Percentiles rank a stretch among this genome's conserved stretches.
Conservation (phyloP, 345 rosid species). For the Cardamine occulta region DNA sequence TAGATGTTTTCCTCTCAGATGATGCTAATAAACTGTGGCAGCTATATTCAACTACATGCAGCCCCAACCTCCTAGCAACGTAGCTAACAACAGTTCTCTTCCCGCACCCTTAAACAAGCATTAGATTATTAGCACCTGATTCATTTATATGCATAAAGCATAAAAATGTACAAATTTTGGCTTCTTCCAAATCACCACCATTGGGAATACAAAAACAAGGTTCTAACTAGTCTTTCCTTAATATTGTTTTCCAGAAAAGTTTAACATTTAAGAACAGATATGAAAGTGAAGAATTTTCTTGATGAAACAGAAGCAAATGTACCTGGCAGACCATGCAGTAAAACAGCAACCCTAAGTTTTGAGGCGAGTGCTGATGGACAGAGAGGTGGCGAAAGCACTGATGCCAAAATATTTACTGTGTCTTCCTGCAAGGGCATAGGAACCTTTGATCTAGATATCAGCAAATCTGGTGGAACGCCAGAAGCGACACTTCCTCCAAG, state of each 20-base stretch:
- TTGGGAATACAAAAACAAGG: constrained; percentile 5
- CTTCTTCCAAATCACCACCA: neutral
- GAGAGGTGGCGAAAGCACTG: constrained; percentile 77
- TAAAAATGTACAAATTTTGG: neutral
- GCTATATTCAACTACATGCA: constrained; percentile 93
- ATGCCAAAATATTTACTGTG: constrained; percentile 66
- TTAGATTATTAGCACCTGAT: constrained; percentile 8
- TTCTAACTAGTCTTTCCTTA: constrained; percentile 5
- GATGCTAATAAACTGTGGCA: constrained; percentile 79
- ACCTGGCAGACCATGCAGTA: constrained; percentile 81
- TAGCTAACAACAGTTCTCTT: constrained; percentile 86
- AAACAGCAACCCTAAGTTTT: constrained; percentile 88
- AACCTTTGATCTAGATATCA: constrained; percentile 56
- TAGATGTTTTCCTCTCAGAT: constrained; percentile 74
- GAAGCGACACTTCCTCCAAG: constrained; percentile 86
- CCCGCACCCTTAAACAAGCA: constrained; percentile 70
- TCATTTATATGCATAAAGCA: constrained; percentile 13
- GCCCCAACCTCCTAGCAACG: constrained; percentile 73
- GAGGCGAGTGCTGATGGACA: constrained; percentile 83
- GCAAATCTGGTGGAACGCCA: constrained; percentile 74
- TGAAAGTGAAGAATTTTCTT: neutral
- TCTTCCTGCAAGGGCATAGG: constrained; percentile 67
- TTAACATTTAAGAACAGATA: neutral
- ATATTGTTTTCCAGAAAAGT: neutral
- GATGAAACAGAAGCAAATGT: constrained; percentile 30